phyloP scores from a whole-genome alignment of 495 filamentous ascomycete species.

The Podospora bellae-mahoneyi region DNA sequence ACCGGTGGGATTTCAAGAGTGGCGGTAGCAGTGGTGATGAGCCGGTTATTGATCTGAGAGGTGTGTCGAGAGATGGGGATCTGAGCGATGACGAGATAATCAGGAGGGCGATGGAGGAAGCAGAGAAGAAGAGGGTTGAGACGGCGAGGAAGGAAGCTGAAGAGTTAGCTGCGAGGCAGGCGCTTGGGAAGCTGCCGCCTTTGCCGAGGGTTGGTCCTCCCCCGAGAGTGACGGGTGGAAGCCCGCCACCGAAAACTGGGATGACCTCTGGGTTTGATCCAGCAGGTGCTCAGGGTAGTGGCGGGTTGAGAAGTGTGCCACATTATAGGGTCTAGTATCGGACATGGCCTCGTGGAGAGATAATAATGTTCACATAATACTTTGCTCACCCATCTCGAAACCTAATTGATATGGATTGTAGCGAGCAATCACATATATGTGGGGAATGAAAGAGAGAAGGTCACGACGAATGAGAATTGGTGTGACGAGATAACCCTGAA shows the following conservation, averaged over 20 bases:
- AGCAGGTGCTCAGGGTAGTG: background rate
- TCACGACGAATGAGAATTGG: too few species aligned
- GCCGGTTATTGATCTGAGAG: constrained; percentile 14
- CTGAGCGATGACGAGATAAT: constrained; percentile 12
- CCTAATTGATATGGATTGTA: too few species aligned
- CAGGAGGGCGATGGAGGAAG: constrained; percentile 16
- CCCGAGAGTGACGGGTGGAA: background rate
- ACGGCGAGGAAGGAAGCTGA: constrained; percentile 17
- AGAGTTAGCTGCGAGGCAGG: constrained; percentile 20
- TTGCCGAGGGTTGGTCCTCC: constrained; percentile 19
- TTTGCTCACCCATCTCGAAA: too few species aligned
- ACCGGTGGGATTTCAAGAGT: constrained; percentile 14
- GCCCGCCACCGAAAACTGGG: background rate
- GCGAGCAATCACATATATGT: too few species aligned
- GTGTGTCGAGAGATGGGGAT: constrained; percentile 3
- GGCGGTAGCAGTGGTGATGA: background rate
- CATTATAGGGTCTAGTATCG: constrained; percentile 13
- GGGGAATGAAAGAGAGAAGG: too few species aligned
- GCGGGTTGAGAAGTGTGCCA: constrained; percentile 18
- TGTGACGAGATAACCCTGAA: too few species aligned
- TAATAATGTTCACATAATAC: too few species aligned
- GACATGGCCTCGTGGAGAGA: too few species aligned
- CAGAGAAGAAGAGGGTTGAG: constrained; percentile 6
- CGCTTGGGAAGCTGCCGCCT: constrained; percentile 20
- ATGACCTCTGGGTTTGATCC: constrained; percentile 15